These are phyloP conservation scores for Plasmodium inui DNA, from an alignment of 169 alveolate species.

Conservation along the genomic window DNA sequence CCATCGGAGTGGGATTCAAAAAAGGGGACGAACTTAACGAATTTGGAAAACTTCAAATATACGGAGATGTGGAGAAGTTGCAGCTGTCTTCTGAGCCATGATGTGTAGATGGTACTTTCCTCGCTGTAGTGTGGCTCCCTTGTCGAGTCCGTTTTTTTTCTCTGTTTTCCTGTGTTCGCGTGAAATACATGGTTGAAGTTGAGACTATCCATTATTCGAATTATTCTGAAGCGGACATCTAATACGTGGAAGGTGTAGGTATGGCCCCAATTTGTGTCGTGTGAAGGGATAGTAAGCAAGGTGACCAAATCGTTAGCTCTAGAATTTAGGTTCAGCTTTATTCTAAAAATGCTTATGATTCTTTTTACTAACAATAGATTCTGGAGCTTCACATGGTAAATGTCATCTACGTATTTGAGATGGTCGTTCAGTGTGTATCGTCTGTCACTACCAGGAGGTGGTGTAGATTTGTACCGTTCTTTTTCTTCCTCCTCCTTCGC, in stretches of 20 bases:
- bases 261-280: slow-evolving; percentile 60
- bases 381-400: slow-evolving; percentile 44
- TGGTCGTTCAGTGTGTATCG: not conserved
- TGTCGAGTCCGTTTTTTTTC: not conserved
- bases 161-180: not conserved
- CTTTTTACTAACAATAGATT: slow-evolving; percentile 58
- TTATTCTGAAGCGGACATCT: slow-evolving; percentile 55
- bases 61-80: slow-evolving; percentile 57
- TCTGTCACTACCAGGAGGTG: not conserved
- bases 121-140: not conserved
- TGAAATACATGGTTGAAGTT: slow-evolving; percentile 8
- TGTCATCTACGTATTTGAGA: slow-evolving; percentile 32
- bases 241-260: slow-evolving; percentile 60
- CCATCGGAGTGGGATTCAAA: slow-evolving; percentile 5
- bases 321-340: slow-evolving; percentile 41
- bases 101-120: slow-evolving; percentile 7
- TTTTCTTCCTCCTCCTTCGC: not conserved
- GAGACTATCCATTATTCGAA: slow-evolving; percentile 45
- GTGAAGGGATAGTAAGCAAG: slow-evolving; percentile 50
- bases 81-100: slow-evolving; percentile 59
- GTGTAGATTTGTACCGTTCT: not conserved
- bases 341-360: slow-evolving; percentile 49
- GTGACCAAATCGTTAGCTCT: slow-evolving; percentile 46
- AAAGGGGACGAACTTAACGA: slow-evolving; percentile 58
- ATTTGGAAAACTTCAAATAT: slow-evolving; percentile 37